A percentile compares a stretch with the other conserved stretches of the same genome.
These are phyloP conservation scores for Ilyonectria destructans DNA, from an alignment of 2,329 filamentous ascomycete genomes.

Conservation along the genomic window DNA sequence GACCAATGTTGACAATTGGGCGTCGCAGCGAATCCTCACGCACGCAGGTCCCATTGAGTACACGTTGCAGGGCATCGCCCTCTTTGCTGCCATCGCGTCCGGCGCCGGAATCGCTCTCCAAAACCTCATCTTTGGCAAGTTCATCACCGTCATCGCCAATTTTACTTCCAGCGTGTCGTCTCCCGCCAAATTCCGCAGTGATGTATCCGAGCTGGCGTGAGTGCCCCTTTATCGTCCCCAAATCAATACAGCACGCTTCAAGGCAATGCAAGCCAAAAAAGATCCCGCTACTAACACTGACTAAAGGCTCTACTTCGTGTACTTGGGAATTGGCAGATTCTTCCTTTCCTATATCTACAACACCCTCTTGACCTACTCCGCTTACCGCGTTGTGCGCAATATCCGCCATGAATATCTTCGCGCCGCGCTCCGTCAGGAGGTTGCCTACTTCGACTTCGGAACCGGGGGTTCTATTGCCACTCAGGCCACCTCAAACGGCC, in stretches of 20 bases:
- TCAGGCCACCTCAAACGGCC: conserved; percentile 58
- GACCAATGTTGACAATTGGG: conserved; percentile 27
- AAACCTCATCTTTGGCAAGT: conserved; percentile 58
- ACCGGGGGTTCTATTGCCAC: conserved; percentile 61
- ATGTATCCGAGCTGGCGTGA: conserved; percentile 54
- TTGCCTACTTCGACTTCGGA: conserved; percentile 65
- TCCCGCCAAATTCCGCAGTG: conserved; percentile 50
- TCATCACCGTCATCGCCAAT: conserved; percentile 56
- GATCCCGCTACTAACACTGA: conserved; percentile 41
- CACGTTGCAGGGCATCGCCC: conserved; percentile 48
- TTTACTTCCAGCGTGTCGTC: conserved; percentile 49
- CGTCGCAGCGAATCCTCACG: conserved; percentile 51
- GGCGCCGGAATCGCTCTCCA: conserved; percentile 57
- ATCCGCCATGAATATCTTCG: conserved; percentile 66
- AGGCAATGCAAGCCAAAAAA: neutral
- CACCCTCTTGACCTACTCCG: conserved; percentile 64
- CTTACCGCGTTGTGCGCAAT: conserved; percentile 66
- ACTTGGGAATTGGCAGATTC: conserved; percentile 71
- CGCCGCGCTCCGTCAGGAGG: conserved; percentile 66
- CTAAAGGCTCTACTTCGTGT: conserved; percentile 70
- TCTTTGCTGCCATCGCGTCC: conserved; percentile 55
- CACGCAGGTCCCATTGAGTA: conserved; percentile 51
- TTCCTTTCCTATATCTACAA: conserved; percentile 65
- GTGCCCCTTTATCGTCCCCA: conserved; percentile 64
- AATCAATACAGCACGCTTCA: conserved; percentile 41